Percentiles rank a stretch among this genome's conserved stretches.
Evolutionary conservation across 2,329 filamentous ascomycete genomes (phyloP).

Genomic region (Hymenoscyphus repandus): DNA sequence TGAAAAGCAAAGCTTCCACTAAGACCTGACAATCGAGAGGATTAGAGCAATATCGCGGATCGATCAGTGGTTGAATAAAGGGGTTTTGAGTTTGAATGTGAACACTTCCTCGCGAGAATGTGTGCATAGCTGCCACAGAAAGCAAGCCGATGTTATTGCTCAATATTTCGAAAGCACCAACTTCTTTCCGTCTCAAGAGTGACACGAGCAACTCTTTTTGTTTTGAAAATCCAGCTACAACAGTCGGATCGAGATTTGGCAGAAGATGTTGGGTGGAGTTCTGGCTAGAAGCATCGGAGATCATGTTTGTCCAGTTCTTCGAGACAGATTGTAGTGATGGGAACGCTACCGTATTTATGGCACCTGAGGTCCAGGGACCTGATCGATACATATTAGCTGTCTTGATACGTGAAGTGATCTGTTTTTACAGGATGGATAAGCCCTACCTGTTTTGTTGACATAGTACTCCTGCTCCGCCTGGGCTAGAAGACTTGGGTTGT

Average conservation of each 20-base stretch:
- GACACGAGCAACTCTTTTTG: constrained; percentile 18
- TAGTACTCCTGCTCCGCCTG: constrained; percentile 23
- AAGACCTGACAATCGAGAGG: constrained; percentile 23
- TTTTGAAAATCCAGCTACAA: constrained; percentile 20
- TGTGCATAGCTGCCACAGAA: constrained; percentile 38
- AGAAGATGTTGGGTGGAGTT: constrained; percentile 13
- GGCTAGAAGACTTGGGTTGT: constrained; percentile 12
- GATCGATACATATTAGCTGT: background rate
- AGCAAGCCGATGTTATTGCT: constrained; percentile 23
- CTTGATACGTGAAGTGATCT: too few species aligned
- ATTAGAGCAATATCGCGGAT: constrained; percentile 31
- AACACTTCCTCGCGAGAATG: constrained; percentile 52
- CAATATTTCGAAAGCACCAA: constrained; percentile 24
- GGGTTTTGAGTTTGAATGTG: constrained; percentile 44
- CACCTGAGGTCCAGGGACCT: constrained; percentile 25
- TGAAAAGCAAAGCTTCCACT: constrained; percentile 23
- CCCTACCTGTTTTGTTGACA: constrained; percentile 23
- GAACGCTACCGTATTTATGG: constrained; percentile 27
- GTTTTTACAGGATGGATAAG: background rate
- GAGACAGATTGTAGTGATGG: constrained; percentile 21
- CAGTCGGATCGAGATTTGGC: constrained; percentile 17
- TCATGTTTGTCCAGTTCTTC: constrained; percentile 17
- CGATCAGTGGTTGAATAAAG: constrained; percentile 40
- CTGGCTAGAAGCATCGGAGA: constrained; percentile 18
- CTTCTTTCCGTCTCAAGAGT: constrained; percentile 16